Base-by-base conservation (phyloP, 2,329 filamentous ascomycete genomes). In the Exserohilum rostratum region DNA sequence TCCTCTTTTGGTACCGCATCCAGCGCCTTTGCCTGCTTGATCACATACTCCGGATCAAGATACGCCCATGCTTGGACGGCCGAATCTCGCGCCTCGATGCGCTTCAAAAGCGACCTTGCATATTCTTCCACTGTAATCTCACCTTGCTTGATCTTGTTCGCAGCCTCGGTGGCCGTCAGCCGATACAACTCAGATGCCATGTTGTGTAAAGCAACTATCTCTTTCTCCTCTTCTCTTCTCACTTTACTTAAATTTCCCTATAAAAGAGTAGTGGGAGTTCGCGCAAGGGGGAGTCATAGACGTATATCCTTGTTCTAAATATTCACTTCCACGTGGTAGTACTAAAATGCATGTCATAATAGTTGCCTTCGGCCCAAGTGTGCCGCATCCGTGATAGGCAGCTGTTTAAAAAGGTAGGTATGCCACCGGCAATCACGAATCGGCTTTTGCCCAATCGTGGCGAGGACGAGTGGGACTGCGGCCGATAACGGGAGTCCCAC, bases 11-110 rank as follows among this genome's bases (percentile, higher is more conserved):
- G 80, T 2, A 86, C 58, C 20, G 71, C 57, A 61, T 87, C 85
- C 0, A 87, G 77, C 10, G 69, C 68, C 38, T 69, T 75, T 0
- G 85, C 85, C 52, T 82, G 78, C 13, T 73, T 62, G 1, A 86
- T 69, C 2, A 86, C 78, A n/a, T 76, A 58, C 9, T 65, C 61
- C 2, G 64, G 56, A 15, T 69, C 54, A 9, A 74, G 62, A 42
- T 69, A 69, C 30, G 68, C 69, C 70, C 71, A 73, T 17, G 71
- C 71, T 18, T 72, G 56, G 7, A 67, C 62, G 25, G 52, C 53
- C 2, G 61, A 46, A 22, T 74, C 67, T 22, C 71, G 64, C 7
- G 57, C 46, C 34, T 61, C 46, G 12, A 72, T 62, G n/a, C 71
- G 67, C 15, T 61, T 50, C 6, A 72, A 51, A 5, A 72, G 61